These are phyloP conservation scores for Fusarium sp. DNA, from an alignment of 2,329 filamentous ascomycete species.

Conservation along the genomic window DNA sequence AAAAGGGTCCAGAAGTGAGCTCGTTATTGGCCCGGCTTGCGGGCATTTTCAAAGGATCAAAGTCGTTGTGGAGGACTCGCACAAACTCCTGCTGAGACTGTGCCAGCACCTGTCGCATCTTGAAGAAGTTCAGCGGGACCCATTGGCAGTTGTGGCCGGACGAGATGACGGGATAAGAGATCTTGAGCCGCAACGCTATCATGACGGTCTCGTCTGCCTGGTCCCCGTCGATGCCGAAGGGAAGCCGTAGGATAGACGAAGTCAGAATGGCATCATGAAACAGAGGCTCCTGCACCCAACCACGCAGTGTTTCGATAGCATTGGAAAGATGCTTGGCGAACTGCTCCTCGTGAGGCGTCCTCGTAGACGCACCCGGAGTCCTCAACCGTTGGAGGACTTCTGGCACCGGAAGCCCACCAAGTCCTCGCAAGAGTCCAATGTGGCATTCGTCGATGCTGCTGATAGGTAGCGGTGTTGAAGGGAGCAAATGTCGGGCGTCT, in stretches of 20 bases:
- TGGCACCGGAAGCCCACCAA: slow-evolving; percentile 55
- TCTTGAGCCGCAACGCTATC: slow-evolving; percentile 66
- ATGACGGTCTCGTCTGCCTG: slow-evolving; percentile 51
- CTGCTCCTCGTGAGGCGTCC: slow-evolving; percentile 49
- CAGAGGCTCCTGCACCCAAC: slow-evolving; percentile 53
- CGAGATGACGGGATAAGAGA: slow-evolving; percentile 66
- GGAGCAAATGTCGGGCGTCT: slow-evolving; percentile 66
- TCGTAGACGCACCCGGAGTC: slow-evolving; percentile 43
- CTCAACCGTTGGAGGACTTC: slow-evolving; percentile 46
- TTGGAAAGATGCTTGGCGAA: slow-evolving; percentile 58
- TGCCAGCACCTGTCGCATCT: slow-evolving; percentile 69
- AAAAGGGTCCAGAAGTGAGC: slow-evolving; percentile 17
- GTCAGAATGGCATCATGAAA: slow-evolving; percentile 58
- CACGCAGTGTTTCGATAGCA: slow-evolving; percentile 52
- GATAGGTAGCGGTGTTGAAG: slow-evolving; percentile 63
- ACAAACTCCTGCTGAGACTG: slow-evolving; percentile 67
- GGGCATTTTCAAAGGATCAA: slow-evolving; percentile 51
- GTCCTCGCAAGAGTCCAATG: slow-evolving; percentile 59
- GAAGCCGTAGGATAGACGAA: slow-evolving; percentile 54
- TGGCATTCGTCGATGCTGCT: slow-evolving; percentile 63
- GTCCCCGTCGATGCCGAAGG: slow-evolving; percentile 43
- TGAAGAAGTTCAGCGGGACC: slow-evolving; percentile 71
- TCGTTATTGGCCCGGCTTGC: slow-evolving; percentile 13
- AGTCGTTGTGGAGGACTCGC: slow-evolving; percentile 67
- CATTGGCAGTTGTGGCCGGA: slow-evolving; percentile 64